Evolutionary conservation across 177 flowering plant genomes (phyloP).

Genomic region (Vitis hybrid): DNA sequence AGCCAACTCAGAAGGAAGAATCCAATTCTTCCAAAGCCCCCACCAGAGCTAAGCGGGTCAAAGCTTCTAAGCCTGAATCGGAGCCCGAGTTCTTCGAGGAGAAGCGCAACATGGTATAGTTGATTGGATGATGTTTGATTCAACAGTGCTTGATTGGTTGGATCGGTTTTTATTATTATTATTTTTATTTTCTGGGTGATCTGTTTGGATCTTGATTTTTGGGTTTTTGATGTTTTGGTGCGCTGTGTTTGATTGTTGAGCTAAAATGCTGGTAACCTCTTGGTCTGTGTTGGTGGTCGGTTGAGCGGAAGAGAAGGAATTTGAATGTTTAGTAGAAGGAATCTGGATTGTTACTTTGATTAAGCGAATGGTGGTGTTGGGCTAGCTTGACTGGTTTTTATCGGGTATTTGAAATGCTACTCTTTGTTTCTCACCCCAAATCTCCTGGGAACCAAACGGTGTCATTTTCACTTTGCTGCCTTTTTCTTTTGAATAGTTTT

Average conservation of each 20-base stretch:
- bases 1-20: slow-evolving; percentile 26
- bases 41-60: slow-evolving; percentile 37
- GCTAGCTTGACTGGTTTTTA: too few relatives aligned
- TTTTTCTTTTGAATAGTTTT: too few relatives aligned
- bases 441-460: too few relatives aligned
- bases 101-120: slow-evolving; percentile 54
- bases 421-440: too few relatives aligned
- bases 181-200: neutral
- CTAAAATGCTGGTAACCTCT: neutral
- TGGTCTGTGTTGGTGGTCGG: too few relatives aligned
- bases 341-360: too few relatives aligned
- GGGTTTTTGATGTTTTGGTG: neutral
- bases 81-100: slow-evolving; percentile 60
- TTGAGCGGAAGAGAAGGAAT: too few relatives aligned
- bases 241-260: neutral
- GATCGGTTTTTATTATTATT: neutral
- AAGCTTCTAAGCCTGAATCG: slow-evolving; percentile 35
- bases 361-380: too few relatives aligned
- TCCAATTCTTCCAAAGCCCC: slow-evolving; percentile 16
- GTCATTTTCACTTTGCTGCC: too few relatives aligned
- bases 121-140: neutral
- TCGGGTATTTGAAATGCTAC: too few relatives aligned
- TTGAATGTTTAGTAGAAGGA: too few relatives aligned
- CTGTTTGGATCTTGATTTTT: neutral
- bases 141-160: neutral